Base-by-base conservation (phyloP, 2,329 filamentous ascomycete genomes). In the Phaeosphaeria sp. region DNA sequence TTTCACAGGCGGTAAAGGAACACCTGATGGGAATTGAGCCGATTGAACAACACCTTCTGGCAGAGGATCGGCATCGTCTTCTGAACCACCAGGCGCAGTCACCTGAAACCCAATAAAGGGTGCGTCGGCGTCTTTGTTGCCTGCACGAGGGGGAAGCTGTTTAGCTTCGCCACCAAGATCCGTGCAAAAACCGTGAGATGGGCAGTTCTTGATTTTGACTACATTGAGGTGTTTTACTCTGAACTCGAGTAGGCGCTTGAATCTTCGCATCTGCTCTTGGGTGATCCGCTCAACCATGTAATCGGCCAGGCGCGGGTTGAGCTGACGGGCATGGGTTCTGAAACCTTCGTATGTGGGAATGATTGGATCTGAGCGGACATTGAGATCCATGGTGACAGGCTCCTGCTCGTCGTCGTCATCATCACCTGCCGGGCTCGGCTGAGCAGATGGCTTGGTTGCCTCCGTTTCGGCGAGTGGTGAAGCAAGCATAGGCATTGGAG, bases 261-360 rank as follows among this genome's bases (percentile, higher is more conserved):
- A 96, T 54, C 93, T 87, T 58, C 87, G 82, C 47, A 89, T 81
- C 74, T 97, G 92, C 69, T 96, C 92, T 63, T 91, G 86, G 0
- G 90, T 91, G 65, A 97, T 90, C 46, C 93, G 88, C 27, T 95
- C 90, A 15, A 94, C 85, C 62, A 97, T 82, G 75, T 87, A 83
- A 9, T 83, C 79, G n/a, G 81, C 80, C 56, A 96, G 81, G 11
- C 83, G 80, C n/a, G 92, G 91, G 69, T 96, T 96, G 44, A 96
- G 79, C 58, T 85, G 83, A 46, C 87, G 79, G 18, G 94, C 85
- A 69, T 96, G 90, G 22, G 86, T 83, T 64, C 87, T 88, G 78
- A 97, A 97, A 0, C 93, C 93, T 58, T 88, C 85, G 22, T 89
- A 79, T 18, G 87, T 93, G 1, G 93, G 90, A 10, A 87, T 84